Evolutionary conservation across 345 rosid species (phyloP), one percentile per base, ranked within the genome.

Genomic region (Tarenaya hassleriana): DNA sequence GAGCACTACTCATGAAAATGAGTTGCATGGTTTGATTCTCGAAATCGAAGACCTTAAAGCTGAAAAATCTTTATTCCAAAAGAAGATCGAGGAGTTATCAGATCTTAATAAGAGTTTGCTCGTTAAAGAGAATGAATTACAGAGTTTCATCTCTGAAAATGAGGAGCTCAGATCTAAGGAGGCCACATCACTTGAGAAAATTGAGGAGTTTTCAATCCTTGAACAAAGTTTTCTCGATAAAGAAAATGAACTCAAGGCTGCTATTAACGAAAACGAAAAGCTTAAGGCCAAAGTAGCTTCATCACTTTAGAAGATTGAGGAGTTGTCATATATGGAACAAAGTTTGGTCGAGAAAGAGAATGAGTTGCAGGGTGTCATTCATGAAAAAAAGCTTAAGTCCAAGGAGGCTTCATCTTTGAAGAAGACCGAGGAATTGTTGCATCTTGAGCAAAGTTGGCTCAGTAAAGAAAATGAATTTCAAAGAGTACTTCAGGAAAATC

Each of bases 361-460:
- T 1, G 68, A 63, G 19, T 8, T 47, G 61, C 37, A 55, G 43
- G 16, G 44, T 20, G 82, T 67, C 19, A 50, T 46, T 6, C 75
- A 70, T 53, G 97, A 76, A 70, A 86, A 85, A 51, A 88, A 81
- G 63, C 81, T 83, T 24, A 63, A 83, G 8, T 55, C 56, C 50
- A 63, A 63, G 29, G 61, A 63, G 18, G 63, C 40, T 38, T 56
- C 41, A n/a, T 64, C 63, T 13, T n/a, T 50, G 47, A 49, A 56
- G 39, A 56, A 56, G 63, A 56, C 55, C 34, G 63, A 64, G 11
- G 63, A 64, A 56, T 33, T 64, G 46, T 34, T 50, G 49, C 50
- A 41, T 64, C 67, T 62, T 19, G 60, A 62, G 35, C 67, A 55
- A 13, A 62, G 49, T 40, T 54, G 49, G 67, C 29, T 47, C 34